A percentile compares a stretch with the other conserved stretches of the same genome.
These are phyloP conservation scores for Solanum sitiens DNA, from an alignment of 257 asterid species.

Conservation along the genomic window DNA sequence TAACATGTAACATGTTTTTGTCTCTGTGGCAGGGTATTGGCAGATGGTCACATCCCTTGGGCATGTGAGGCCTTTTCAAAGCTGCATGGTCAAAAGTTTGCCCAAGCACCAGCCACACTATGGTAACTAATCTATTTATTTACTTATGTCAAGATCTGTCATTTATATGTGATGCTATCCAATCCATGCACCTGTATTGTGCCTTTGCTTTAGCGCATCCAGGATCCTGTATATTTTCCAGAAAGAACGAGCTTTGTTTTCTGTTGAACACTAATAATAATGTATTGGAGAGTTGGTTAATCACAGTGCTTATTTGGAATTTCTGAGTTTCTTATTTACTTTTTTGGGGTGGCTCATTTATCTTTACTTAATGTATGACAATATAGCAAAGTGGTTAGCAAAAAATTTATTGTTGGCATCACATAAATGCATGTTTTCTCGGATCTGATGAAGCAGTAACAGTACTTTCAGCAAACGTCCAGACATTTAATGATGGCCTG, in stretches of 20 bases:
- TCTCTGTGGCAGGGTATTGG: slow-evolving; percentile 65
- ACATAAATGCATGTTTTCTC: background rate
- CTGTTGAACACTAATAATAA: background rate
- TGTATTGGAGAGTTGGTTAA: background rate
- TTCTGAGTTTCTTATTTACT: background rate
- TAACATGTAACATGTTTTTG: background rate
- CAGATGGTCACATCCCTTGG: slow-evolving; percentile 98
- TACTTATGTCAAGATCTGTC: background rate
- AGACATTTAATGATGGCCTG: background rate
- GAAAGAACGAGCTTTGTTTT: background rate
- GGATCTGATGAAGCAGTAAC: background rate
- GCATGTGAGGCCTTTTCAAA: slow-evolving; percentile 94
- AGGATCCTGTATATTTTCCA: background rate
- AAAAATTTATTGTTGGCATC: background rate
- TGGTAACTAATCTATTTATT: slow-evolving; percentile 43
- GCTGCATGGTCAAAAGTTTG: slow-evolving; percentile 55
- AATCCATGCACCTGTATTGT: background rate
- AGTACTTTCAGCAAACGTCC: background rate
- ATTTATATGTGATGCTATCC: background rate
- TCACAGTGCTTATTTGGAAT: background rate
- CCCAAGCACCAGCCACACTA: slow-evolving; percentile 48
- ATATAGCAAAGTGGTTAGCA: background rate
- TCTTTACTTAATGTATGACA: background rate
- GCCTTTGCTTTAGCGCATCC: background rate
- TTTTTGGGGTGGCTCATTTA: background rate